phyloP scores from a whole-genome alignment of 2,329 filamentous ascomycete genomes.

The Pseudofabraea citricarpa region DNA sequence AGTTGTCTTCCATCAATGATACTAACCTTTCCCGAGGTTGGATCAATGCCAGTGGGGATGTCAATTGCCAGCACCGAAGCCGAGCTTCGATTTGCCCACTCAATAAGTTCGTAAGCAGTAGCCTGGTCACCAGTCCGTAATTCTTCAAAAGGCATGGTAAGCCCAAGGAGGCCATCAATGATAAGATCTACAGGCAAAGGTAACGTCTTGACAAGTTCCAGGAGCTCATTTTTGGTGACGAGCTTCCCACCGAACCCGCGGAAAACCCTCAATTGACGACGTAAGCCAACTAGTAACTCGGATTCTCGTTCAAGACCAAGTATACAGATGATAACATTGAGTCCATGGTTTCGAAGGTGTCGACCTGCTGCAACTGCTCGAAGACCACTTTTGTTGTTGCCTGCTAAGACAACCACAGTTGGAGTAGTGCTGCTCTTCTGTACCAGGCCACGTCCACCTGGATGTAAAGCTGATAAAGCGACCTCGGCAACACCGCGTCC shows the following conservation, averaged over 20 bases:
- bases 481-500: slow-evolving; percentile 85
- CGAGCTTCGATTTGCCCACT: slow-evolving; percentile 87
- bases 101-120: slow-evolving; percentile 82
- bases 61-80: slow-evolving; percentile 83
- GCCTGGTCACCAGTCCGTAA: slow-evolving; percentile 77
- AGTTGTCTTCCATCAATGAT: slow-evolving; percentile 71
- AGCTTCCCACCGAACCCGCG: slow-evolving; percentile 77
- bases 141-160: slow-evolving; percentile 85
- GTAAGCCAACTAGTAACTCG: slow-evolving; percentile 74
- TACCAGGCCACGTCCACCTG: slow-evolving; percentile 26
- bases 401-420: slow-evolving; percentile 72
- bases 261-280: slow-evolving; percentile 78
- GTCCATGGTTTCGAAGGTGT: slow-evolving; percentile 78
- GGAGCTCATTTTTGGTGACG: slow-evolving; percentile 54
- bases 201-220: slow-evolving; percentile 53
- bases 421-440: slow-evolving; percentile 32
- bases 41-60: slow-evolving; percentile 83
- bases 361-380: slow-evolving; percentile 80
- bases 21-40: slow-evolving; percentile 63
- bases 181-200: slow-evolving; percentile 71
- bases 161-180: slow-evolving; percentile 81
- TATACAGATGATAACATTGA: slow-evolving; percentile 77
- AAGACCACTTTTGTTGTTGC: slow-evolving; percentile 89
- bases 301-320: slow-evolving; percentile 79
- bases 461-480: slow-evolving; percentile 62